A percentile compares a stretch with the other conserved stretches of the same genome.
Evolutionary conservation across 2,329 filamentous ascomycete species (phyloP).

Genomic region (Ophiostoma ulmi): DNA sequence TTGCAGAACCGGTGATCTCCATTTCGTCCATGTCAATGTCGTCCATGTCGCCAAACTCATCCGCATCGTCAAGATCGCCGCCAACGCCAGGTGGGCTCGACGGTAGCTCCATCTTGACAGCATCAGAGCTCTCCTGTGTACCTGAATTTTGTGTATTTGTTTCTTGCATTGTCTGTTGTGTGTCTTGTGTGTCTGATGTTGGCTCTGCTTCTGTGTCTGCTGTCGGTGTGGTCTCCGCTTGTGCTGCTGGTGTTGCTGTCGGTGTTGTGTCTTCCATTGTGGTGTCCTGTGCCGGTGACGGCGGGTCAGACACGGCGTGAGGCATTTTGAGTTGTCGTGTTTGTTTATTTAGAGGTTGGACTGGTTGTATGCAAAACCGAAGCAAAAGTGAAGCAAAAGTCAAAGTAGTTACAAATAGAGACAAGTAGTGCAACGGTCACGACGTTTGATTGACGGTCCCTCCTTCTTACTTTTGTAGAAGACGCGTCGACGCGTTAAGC

Average conservation of each 20-base stretch:
- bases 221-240: constrained; percentile 6
- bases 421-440: no score
- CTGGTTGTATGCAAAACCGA: background rate
- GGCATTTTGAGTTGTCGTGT: constrained; percentile 37
- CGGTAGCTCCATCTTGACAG: constrained; percentile 20
- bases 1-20: constrained; percentile 30
- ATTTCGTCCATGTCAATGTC: constrained; percentile 34
- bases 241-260: constrained; percentile 1
- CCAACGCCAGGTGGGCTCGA: constrained; percentile 18
- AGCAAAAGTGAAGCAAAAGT: background rate
- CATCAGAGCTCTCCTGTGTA: constrained; percentile 26
- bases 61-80: background rate
- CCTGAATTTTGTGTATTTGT: constrained; percentile 27
- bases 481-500: constrained; percentile 30
- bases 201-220: constrained; percentile 24
- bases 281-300: constrained; percentile 30
- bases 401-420: no score
- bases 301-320: constrained; percentile 39
- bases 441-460: background rate
- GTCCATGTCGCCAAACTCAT: constrained; percentile 31
- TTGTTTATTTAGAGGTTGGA: background rate
- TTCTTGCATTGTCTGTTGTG: background rate
- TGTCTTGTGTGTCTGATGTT: background rate
- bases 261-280: constrained; percentile 27
- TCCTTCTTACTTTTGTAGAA: constrained; percentile 10